Percentiles rank a stretch among this genome's conserved stretches.
Evolutionary conservation across 352 stramenopile species (phyloP).

Genomic region (Pythium dissimile): DNA sequence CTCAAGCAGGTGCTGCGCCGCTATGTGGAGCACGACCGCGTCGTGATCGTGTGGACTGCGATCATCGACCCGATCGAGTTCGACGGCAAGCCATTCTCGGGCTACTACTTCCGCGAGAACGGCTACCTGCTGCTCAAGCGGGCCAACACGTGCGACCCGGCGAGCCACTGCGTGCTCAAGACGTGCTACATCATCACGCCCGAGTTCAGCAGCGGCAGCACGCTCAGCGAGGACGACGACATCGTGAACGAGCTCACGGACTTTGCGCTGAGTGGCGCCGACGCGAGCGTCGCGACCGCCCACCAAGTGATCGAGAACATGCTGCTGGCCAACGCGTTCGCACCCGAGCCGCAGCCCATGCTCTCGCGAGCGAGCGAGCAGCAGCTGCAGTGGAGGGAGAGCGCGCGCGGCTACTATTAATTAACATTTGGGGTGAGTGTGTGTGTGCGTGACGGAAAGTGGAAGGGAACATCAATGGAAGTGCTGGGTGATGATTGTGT

Average conservation of each 20-base stretch:
- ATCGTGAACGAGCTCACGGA: conserved; percentile 23
- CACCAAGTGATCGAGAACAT: conserved; percentile 26
- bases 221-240: conserved; percentile 19
- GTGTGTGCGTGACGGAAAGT: too few relatives aligned
- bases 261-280: conserved; percentile 19
- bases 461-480: too few relatives aligned
- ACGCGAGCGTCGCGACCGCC: conserved; percentile 14
- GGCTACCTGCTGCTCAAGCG: conserved; percentile 54
- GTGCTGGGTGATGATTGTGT: too few relatives aligned
- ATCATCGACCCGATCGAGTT: conserved; percentile 60
- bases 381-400: background rate
- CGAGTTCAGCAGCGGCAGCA: conserved; percentile 27
- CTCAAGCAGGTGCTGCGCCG: conserved; percentile 51
- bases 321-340: conserved; percentile 16
- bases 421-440: too few relatives aligned
- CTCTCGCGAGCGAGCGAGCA: background rate
- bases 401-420: background rate
- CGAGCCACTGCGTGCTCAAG: conserved; percentile 38
- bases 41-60: conserved; percentile 52
- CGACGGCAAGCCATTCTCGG: conserved; percentile 34
- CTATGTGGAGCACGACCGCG: conserved; percentile 41
- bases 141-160: conserved; percentile 24
- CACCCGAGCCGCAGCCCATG: background rate
- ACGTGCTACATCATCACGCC: conserved; percentile 59
- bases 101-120: conserved; percentile 54